Conservation (phyloP, 768 basidiomycete species). For the Lepiota subincarnata region DNA sequence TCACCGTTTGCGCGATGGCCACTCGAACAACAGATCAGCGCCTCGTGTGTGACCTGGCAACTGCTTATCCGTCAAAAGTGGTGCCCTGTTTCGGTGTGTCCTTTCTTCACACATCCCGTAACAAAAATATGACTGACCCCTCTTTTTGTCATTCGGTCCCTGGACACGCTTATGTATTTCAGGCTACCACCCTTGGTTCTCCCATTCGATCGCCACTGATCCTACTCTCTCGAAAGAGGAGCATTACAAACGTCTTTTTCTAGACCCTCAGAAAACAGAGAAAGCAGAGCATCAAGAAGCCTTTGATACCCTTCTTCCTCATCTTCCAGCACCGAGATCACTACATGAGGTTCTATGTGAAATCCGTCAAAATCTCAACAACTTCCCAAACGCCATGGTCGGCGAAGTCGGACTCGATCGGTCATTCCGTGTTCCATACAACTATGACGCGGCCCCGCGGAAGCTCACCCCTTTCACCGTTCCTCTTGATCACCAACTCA, state of each 20-base stretch:
- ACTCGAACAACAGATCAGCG: slow-evolving; percentile 62
- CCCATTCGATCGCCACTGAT: slow-evolving; percentile 63
- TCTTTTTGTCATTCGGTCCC: background rate
- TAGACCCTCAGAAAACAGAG: slow-evolving; percentile 21
- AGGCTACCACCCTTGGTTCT: slow-evolving; percentile 97
- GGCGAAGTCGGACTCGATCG: slow-evolving; percentile 95
- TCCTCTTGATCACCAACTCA: slow-evolving; percentile 76
- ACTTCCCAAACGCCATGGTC: slow-evolving; percentile 71
- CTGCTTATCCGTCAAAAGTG: slow-evolving; percentile 57
- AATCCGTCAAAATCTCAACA: slow-evolving; percentile 55
- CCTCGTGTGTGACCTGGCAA: slow-evolving; percentile 64
- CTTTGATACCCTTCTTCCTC: slow-evolving; percentile 55
- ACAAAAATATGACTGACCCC: background rate
- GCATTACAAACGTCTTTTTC: slow-evolving; percentile 76
- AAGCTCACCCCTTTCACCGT: slow-evolving; percentile 73
- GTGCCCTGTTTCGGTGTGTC: slow-evolving; percentile 86
- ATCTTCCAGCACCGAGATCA: slow-evolving; percentile 69
- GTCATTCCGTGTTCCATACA: slow-evolving; percentile 65
- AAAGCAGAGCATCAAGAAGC: slow-evolving; percentile 28
- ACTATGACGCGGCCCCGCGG: slow-evolving; percentile 45
- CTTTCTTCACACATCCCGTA: slow-evolving; percentile 1
- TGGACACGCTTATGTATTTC: slow-evolving; percentile 11
- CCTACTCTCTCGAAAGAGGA: slow-evolving; percentile 47
- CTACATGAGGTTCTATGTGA: slow-evolving; percentile 56
- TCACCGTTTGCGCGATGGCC: slow-evolving; percentile 85